Evolutionary conservation across 2,329 filamentous ascomycete species (phyloP).

Genomic region (Fusarium papillatum): DNA sequence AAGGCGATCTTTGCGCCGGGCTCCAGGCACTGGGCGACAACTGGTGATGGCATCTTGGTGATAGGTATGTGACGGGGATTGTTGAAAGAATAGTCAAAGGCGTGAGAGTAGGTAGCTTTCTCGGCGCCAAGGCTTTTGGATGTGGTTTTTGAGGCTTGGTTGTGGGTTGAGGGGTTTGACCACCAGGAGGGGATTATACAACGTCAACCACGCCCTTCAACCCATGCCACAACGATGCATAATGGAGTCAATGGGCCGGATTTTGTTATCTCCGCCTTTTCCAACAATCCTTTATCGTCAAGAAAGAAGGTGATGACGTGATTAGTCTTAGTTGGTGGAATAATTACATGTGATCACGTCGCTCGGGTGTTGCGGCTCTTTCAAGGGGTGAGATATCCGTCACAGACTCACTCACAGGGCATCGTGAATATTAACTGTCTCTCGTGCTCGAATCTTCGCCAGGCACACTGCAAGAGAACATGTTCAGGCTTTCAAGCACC

Average conservation of each 20-base stretch:
- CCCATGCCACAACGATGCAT: not conserved
- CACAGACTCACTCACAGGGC: not conserved
- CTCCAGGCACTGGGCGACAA: constrained; percentile 45
- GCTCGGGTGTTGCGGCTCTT: not conserved
- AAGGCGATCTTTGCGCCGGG: constrained; percentile 55
- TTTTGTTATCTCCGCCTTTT: not conserved
- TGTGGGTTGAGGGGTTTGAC: not conserved
- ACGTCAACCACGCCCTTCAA: not conserved
- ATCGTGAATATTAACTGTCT: not conserved
- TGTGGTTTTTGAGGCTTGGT: not conserved
- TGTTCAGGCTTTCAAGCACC: not conserved
- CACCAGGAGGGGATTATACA: not conserved
- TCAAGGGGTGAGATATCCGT: not conserved
- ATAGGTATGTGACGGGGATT: not conserved
- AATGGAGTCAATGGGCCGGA: not conserved
- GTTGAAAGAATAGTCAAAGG: not conserved
- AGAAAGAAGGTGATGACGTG: not conserved
- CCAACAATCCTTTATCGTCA: not conserved
- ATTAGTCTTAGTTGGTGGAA: not conserved
- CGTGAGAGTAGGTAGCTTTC: not conserved
- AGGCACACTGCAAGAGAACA: not conserved
- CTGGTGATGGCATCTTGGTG: constrained; percentile 28
- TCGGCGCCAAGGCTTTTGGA: not conserved
- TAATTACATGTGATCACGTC: not conserved
- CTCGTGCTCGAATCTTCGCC: not conserved